phyloP scores from a whole-genome alignment of 306 rosid genomes.

The Comarum palustre region DNA sequence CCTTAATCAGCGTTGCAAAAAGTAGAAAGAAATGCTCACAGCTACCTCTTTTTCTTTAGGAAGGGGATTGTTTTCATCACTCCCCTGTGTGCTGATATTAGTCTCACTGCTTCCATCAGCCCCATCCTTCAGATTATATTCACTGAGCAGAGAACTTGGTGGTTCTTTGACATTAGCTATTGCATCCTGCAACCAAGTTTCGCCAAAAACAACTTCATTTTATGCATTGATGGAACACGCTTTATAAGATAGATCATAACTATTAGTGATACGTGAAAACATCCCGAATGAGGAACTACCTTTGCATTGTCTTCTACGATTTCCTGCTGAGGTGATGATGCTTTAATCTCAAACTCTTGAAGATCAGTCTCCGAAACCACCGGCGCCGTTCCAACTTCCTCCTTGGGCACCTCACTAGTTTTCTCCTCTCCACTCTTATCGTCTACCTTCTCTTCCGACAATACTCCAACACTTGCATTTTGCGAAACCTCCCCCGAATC shows the following conservation, averaged over 20 bases:
- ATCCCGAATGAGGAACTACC: constrained; percentile 43
- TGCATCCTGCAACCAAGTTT: constrained; percentile 43
- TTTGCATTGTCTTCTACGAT: constrained; percentile 38
- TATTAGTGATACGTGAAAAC: neutral
- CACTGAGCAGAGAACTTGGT: constrained; percentile 60
- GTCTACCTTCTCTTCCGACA: constrained; percentile 34
- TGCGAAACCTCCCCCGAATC: constrained; percentile 39
- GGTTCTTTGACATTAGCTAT: constrained; percentile 37
- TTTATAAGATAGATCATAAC: neutral
- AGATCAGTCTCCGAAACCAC: constrained; percentile 34
- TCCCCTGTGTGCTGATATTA: constrained; percentile 28
- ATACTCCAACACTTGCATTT: constrained; percentile 30
- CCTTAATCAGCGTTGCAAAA: constrained; percentile 8
- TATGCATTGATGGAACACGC: neutral
- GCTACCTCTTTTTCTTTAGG: constrained; percentile 58
- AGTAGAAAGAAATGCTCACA: constrained; percentile 13
- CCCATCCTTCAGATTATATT: constrained; percentile 53
- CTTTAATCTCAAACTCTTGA: constrained; percentile 36
- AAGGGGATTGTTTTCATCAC: constrained; percentile 32
- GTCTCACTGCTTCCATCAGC: constrained; percentile 32
- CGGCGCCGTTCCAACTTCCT: constrained; percentile 42
- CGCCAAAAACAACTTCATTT: constrained; percentile 26
- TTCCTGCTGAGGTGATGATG: constrained; percentile 32
- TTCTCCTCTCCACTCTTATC: constrained; percentile 35
- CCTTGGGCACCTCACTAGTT: constrained; percentile 19